Conservation (phyloP, 2,329 filamentous ascomycete genomes). For the Aspergillus tanneri region DNA sequence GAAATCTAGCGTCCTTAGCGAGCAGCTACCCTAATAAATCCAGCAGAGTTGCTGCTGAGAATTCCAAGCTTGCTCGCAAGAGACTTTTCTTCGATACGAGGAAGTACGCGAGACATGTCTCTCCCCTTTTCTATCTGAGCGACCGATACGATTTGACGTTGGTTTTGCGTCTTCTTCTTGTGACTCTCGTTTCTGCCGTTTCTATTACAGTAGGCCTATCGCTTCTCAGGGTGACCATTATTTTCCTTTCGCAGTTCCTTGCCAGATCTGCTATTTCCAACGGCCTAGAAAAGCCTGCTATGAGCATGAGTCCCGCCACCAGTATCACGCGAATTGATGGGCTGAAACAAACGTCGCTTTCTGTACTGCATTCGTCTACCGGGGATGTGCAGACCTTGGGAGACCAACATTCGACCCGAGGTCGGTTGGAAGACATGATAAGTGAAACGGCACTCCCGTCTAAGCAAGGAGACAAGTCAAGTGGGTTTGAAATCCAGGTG, state of each 20-base stretch:
- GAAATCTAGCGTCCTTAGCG: conserved; percentile 46
- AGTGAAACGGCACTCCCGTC: conserved; percentile 24
- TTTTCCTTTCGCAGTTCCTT: conserved; percentile 28
- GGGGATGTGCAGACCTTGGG: conserved; percentile 19
- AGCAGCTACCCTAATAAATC: conserved; percentile 31
- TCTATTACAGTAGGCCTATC: conserved; percentile 33
- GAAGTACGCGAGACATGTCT: conserved; percentile 26
- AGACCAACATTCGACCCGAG: conserved; percentile 17
- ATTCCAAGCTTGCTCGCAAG: conserved; percentile 7
- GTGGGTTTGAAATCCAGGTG: conserved; percentile 54
- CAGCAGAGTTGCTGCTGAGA: conserved; percentile 20
- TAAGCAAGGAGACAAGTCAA: conserved; percentile 30
- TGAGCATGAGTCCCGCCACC: conserved; percentile 20
- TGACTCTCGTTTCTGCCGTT: conserved; percentile 30
- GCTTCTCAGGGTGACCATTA: conserved; percentile 24
- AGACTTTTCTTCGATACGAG: conserved; percentile 23
- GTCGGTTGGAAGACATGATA: conserved; percentile 28
- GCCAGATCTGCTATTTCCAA: conserved; percentile 26
- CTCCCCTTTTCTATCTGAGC: conserved; percentile 23
- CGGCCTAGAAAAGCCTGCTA: conserved; percentile 14
- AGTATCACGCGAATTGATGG: conserved; percentile 21
- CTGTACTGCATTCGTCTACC: conserved; percentile 22
- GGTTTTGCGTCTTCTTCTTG: conserved; percentile 29
- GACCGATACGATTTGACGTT: conserved; percentile 25
- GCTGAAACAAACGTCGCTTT: conserved; percentile 26